These are phyloP conservation scores for Orbilia brochopaga DNA, from an alignment of 2,329 filamentous ascomycete species.

Conservation along the genomic window DNA sequence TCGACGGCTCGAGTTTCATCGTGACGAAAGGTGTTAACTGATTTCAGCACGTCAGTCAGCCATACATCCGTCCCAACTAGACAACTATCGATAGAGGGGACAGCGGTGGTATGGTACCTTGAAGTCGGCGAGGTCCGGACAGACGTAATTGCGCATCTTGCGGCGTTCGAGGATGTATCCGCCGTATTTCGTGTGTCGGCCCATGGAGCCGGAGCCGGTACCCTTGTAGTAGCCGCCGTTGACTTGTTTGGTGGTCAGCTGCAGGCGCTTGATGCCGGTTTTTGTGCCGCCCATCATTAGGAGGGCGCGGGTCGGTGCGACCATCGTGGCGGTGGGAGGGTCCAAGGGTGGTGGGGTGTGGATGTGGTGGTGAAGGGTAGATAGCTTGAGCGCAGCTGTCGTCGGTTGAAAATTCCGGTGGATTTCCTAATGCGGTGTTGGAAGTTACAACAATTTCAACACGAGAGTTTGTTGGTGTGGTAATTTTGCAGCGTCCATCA, in stretches of 20 bases:
- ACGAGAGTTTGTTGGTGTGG: no score
- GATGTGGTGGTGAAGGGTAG: no score
- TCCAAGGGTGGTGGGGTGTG: not conserved
- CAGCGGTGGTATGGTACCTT: conserved; percentile 64
- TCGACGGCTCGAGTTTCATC: conserved; percentile 63
- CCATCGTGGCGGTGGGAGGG: conserved; percentile 15
- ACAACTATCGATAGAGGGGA: no score
- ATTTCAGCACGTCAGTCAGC: no score
- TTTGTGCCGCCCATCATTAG: conserved; percentile 59
- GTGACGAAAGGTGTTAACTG: conserved; percentile 83
- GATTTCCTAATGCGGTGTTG: no score
- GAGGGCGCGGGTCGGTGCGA: conserved; percentile 68
- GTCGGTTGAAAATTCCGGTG: no score
- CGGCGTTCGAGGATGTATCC: conserved; percentile 81
- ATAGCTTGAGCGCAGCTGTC: no score
- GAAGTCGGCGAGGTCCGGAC: conserved; percentile 73
- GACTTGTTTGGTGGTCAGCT: conserved; percentile 89
- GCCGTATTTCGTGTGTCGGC: conserved; percentile 80
- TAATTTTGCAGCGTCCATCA: no score
- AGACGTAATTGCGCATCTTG: conserved; percentile 90
- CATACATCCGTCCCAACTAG: no score
- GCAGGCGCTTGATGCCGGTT: conserved; percentile 71
- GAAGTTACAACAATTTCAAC: no score
- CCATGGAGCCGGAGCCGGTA: conserved; percentile 85
- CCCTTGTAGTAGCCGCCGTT: conserved; percentile 98